Base-by-base conservation (phyloP, 2,329 filamentous ascomycete species). In the Microsporum audouinii region DNA sequence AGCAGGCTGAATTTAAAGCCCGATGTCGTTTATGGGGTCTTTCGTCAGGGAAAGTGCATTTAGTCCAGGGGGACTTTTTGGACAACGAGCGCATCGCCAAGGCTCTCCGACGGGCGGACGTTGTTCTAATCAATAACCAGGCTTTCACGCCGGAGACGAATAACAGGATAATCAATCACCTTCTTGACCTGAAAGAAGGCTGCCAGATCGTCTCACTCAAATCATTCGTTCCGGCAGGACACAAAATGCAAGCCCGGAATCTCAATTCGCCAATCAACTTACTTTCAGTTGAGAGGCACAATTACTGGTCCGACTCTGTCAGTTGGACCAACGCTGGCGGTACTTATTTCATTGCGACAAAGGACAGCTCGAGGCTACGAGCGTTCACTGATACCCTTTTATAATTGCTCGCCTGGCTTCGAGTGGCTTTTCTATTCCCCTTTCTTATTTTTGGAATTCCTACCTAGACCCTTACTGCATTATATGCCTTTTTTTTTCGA, bases 81-180 rank as follows among this genome's bases (percentile, higher is more conserved):
- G 84, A 85, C 65, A 88, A 88, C 66, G 72, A 81, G 14, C 79
- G 80, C 62, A 89, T 96, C 57, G 80, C 86, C 63, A 81, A 84
- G 29, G 86, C 86, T 5, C 80, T 99, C 57, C 87, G 88, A 72
- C 84, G 86, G 60, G 92, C 94, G 1, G 94, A 99, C 71, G 91
- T 97, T n/a, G 84, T 99, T 17, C 82, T 99, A 31, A 92, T 97
- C 68, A 99, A 99, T 78, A 99, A 99, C 76, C 91, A 97, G 75
- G 94, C 91, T 1, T 99, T 99, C 75, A 91, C 87, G 4, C 87
- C 91, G 12, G 82, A 87, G 67, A 82, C 96, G 60, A 99, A 97
- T 75, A 87, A 89, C 70, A 84, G 85, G 64, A 79, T 99, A 53
- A 84, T 92, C 66, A 85, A 89, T 68, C 89, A 95, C 78, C 97